Percentiles rank a stretch among this genome's conserved stretches.
phyloP scores from a whole-genome alignment of 1,139 yeast genomes.

The Trichomonascaceae sp. region DNA sequence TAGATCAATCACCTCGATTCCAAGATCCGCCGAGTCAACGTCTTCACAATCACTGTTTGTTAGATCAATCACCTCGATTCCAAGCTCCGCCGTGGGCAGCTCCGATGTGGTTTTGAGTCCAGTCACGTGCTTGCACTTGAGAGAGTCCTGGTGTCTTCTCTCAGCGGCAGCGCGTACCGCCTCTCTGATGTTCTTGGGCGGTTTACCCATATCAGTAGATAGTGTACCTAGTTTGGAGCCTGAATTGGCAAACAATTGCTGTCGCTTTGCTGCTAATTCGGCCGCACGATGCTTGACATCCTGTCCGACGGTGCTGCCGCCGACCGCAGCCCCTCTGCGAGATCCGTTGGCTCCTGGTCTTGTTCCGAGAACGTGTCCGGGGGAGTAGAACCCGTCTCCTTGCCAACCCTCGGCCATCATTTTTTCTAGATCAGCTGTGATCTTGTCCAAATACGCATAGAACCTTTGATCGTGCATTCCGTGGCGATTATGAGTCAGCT shows the following conservation, averaged over 20 bases:
- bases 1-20: no score
- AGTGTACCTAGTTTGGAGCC: slow-evolving; percentile 17
- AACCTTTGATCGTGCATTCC: slow-evolving; percentile 76
- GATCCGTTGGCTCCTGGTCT: no score
- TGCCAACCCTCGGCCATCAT: slow-evolving; percentile 34
- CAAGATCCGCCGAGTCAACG: no score
- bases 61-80: no score
- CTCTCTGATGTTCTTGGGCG: slow-evolving; percentile 27
- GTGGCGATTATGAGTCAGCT: slow-evolving; percentile 61
- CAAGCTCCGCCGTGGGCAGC: no score
- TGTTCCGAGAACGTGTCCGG: slow-evolving; percentile 45
- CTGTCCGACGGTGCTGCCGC: slow-evolving; percentile 21
- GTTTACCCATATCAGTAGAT: slow-evolving; percentile 1
- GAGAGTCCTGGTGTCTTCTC: slow-evolving; percentile 42
- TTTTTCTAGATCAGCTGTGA: slow-evolving; percentile 45
- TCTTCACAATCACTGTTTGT: no score
- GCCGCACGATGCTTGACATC: slow-evolving; percentile 10
- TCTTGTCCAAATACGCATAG: slow-evolving; percentile 49
- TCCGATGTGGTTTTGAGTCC: no score
- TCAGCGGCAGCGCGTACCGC: slow-evolving; percentile 58
- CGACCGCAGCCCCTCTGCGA: no score
- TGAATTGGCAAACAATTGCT: slow-evolving; percentile 11
- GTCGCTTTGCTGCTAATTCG: slow-evolving; percentile 10
- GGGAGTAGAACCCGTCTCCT: slow-evolving; percentile 34
- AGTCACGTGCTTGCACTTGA: no score